Evolutionary conservation across 768 basidiomycete species (phyloP).

Genomic region (Suillus weaverae): DNA sequence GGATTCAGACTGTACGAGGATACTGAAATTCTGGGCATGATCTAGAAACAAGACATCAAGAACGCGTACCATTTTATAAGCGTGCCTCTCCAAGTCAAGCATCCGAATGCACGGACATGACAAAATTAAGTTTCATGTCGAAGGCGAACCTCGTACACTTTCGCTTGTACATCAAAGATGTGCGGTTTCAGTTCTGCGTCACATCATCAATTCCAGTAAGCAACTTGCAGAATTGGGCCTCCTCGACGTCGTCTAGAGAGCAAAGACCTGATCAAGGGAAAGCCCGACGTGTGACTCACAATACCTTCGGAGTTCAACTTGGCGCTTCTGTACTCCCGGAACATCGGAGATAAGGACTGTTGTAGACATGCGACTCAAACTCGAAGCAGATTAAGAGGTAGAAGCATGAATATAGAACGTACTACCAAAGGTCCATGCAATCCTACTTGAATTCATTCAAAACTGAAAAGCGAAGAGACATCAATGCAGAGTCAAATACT

Average conservation of each 20-base stretch:
- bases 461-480: conserved; percentile 7
- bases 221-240: neutral
- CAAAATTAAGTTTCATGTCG: neutral
- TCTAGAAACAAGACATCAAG: conserved; percentile 25
- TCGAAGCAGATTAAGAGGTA: neutral
- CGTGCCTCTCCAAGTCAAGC: conserved; percentile 25
- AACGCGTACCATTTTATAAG: conserved; percentile 28
- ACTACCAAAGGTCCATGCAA: conserved; percentile 3
- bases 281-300: neutral
- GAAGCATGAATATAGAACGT: conserved; percentile 3
- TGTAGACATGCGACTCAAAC: neutral
- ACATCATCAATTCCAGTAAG: neutral
- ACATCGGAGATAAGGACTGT: neutral
- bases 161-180: neutral
- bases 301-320: neutral
- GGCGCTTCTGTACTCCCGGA: neutral
- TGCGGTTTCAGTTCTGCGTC: neutral
- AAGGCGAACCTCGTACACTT: neutral
- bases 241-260: neutral
- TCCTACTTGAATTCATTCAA: conserved; percentile 8
- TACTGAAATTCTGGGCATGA: neutral
- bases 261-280: neutral
- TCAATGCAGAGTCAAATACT: conserved; percentile 4
- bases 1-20: neutral
- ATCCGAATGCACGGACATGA: neutral